A percentile compares a stretch with the other conserved stretches of the same genome.
Evolutionary conservation across 441 rosid genomes (phyloP).

Genomic region (Corymbia citriodora): DNA sequence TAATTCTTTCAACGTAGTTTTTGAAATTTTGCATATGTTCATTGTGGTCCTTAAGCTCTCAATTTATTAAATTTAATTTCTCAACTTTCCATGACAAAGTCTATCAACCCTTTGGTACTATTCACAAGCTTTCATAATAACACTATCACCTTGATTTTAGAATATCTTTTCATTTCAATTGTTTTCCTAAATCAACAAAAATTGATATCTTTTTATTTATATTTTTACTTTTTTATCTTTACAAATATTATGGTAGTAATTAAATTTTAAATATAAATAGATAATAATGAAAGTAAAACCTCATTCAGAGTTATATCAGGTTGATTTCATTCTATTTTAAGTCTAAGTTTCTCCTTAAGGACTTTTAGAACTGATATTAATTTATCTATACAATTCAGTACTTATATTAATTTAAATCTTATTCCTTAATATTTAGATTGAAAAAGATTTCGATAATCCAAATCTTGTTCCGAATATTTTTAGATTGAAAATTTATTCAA

Average conservation of each 20-base stretch:
- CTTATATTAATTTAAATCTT: neutral
- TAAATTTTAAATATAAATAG: neutral
- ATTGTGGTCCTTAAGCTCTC: neutral
- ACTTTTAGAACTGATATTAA: neutral
- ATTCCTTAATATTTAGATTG: neutral
- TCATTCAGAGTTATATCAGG: neutral
- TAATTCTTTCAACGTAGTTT: neutral
- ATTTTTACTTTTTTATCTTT: neutral
- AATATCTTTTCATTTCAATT: neutral
- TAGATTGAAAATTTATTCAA: neutral
- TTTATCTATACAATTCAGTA: neutral
- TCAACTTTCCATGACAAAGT: neutral
- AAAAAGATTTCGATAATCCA: fast-evolving
- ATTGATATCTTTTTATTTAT: neutral
- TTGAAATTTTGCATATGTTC: neutral
- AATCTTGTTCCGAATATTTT: neutral
- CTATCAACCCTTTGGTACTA: neutral
- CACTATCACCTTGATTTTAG: fast-evolving
- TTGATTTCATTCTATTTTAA: neutral
- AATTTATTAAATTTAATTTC: neutral
- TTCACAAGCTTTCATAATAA: neutral
- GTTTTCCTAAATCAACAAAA: neutral
- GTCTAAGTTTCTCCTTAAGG: neutral
- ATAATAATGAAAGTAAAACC: neutral
- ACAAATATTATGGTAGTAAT: neutral